Percentiles rank a stretch among this genome's conserved stretches.
Evolutionary conservation across 805 yeast species (phyloP).

Genomic region (Blastobotrys americana): DNA sequence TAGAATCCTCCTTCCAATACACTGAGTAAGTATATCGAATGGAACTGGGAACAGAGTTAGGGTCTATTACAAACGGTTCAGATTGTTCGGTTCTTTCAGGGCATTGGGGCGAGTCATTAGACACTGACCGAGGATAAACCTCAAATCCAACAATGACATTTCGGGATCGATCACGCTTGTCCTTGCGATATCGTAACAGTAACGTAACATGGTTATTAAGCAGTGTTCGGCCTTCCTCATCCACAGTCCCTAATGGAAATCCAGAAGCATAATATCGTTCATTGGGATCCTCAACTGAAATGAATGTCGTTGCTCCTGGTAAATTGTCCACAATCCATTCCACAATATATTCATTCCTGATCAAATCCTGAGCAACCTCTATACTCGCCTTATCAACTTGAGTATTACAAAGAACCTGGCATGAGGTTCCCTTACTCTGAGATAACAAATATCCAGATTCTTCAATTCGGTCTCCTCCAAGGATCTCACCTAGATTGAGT

Average conservation of each 20-base stretch:
- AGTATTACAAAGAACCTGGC: constrained; percentile 63
- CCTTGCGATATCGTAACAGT: constrained; percentile 62
- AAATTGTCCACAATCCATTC: constrained; percentile 80
- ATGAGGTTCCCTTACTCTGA: constrained; percentile 59
- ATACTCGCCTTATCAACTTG: constrained; percentile 46
- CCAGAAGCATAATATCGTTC: constrained; percentile 78
- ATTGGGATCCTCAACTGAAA: constrained; percentile 43
- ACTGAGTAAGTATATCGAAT: constrained; percentile 81
- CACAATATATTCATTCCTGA: constrained; percentile 63
- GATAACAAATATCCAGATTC: constrained; percentile 59
- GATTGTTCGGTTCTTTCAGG: constrained; percentile 65
- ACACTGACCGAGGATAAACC: constrained; percentile 77
- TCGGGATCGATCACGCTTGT: constrained; percentile 28
- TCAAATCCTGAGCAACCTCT: constrained; percentile 48
- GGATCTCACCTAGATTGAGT: constrained; percentile 65
- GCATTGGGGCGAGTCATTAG: constrained; percentile 46
- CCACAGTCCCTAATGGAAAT: constrained; percentile 71
- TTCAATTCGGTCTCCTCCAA: constrained; percentile 76
- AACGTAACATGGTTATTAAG: constrained; percentile 76
- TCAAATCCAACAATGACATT: constrained; percentile 73
- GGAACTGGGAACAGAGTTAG: constrained; percentile 21
- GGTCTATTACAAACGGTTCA: constrained; percentile 47
- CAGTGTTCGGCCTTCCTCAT: constrained; percentile 45
- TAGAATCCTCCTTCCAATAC: constrained; percentile 77
- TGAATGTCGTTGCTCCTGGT: constrained; percentile 83